phyloP scores from a whole-genome alignment of 163 green algal genomes.

The Scenedesmus sp. region DNA sequence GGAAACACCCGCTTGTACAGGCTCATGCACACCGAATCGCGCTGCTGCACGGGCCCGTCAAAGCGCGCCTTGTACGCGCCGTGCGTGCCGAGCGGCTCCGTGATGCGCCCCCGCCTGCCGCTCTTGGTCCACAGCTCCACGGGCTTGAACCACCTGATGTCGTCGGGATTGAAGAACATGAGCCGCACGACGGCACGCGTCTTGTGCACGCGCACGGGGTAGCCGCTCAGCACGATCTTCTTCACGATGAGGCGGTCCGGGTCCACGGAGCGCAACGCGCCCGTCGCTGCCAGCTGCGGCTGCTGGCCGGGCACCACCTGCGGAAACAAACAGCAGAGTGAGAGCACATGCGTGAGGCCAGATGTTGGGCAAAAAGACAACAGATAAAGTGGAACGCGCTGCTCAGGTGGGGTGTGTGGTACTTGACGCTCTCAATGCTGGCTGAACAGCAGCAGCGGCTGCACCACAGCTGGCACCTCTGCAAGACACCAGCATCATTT shows the following conservation, averaged over 20 bases:
- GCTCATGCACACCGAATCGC: constrained; percentile 94
- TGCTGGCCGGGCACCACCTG: constrained; percentile 31
- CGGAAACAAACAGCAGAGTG: not conserved
- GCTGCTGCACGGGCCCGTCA: constrained; percentile 90
- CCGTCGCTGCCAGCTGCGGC: constrained; percentile 78
- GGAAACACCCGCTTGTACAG: constrained; percentile 97
- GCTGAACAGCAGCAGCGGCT: no score
- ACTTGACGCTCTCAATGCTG: no score
- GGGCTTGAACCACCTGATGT: constrained; percentile 92
- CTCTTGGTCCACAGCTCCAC: constrained; percentile 95
- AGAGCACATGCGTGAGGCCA: not conserved
- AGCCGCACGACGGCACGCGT: constrained; percentile 92
- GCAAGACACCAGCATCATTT: no score
- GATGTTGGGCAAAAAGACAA: no score
- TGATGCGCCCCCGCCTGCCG: constrained; percentile 93
- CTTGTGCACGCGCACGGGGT: constrained; percentile 94
- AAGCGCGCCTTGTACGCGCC: constrained; percentile 97
- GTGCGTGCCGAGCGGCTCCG: constrained; percentile 97
- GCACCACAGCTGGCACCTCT: no score
- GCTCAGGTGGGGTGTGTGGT: no score
- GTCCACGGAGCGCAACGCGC: constrained; percentile 84
- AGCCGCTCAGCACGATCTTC: constrained; percentile 91
- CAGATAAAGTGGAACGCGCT: no score
- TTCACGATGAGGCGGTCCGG: constrained; percentile 96
- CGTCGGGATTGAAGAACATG: constrained; percentile 98